phyloP scores from a whole-genome alignment of 108 stramenopile species.

The Skeletonema tropicum region DNA sequence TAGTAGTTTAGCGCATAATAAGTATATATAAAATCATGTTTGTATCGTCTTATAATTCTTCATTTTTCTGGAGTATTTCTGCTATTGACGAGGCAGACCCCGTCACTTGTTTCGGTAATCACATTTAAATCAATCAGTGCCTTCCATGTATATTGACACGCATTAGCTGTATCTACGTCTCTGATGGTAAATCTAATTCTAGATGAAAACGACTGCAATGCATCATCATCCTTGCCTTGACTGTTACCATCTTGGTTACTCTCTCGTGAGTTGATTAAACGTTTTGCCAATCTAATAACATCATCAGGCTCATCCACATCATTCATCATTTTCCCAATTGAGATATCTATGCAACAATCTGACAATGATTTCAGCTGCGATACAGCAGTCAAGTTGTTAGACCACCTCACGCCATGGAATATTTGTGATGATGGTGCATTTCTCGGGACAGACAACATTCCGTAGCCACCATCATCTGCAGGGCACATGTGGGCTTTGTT shows the following conservation, averaged over 20 bases:
- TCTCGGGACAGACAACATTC: slow-evolving; percentile 75
- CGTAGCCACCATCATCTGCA: slow-evolving; percentile 87
- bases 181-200: not conserved
- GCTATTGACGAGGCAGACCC: slow-evolving; percentile 1
- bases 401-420: slow-evolving; percentile 74
- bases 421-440: slow-evolving; percentile 42
- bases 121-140: slow-evolving; percentile 14
- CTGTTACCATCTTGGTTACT: not conserved
- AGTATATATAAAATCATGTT: too few species aligned
- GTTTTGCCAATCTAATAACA: slow-evolving; percentile 51
- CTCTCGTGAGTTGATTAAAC: not conserved
- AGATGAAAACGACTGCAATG: not conserved
- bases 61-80: not conserved
- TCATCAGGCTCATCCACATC: slow-evolving; percentile 85
- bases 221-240: not conserved
- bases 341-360: slow-evolving; percentile 59
- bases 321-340: slow-evolving; percentile 68
- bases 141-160: slow-evolving; percentile 11
- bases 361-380: slow-evolving; percentile 84
- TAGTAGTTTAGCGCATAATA: not conserved
- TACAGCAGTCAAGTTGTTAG: slow-evolving; percentile 72
- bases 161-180: not conserved
- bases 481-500: slow-evolving; percentile 70
- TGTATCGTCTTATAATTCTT: not conserved
- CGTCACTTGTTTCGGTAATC: not conserved